Conservation (phyloP, 805 yeast species). For the Metschnikowia anglica region DNA sequence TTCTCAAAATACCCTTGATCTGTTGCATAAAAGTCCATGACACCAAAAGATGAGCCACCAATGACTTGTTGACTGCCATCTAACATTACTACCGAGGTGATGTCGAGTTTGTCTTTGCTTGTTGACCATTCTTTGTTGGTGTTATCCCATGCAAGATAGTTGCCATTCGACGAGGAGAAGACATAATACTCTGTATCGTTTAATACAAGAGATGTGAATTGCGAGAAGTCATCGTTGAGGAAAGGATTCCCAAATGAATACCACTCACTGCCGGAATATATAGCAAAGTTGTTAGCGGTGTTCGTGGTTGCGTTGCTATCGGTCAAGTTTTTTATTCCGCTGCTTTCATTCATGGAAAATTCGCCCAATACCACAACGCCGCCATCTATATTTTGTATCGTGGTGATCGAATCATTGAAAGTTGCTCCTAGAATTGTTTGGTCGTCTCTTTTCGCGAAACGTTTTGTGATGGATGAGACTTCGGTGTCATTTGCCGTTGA, state of each 20-base stretch:
- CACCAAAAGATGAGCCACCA: constrained; percentile 34
- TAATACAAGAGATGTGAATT: constrained; percentile 37
- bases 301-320: constrained; percentile 26
- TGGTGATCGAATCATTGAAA: constrained; percentile 32
- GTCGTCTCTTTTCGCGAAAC: constrained; percentile 20
- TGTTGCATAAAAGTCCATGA: constrained; percentile 30
- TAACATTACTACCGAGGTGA: constrained; percentile 28
- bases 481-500: constrained; percentile 32
- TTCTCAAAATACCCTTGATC: constrained; percentile 30
- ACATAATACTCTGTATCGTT: constrained; percentile 42
- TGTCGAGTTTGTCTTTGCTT: constrained; percentile 26
- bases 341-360: constrained; percentile 26
- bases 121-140: constrained; percentile 36
- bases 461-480: constrained; percentile 11
- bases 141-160: constrained; percentile 43
- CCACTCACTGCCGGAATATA: constrained; percentile 42
- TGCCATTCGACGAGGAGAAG: constrained; percentile 29
- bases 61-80: constrained; percentile 31
- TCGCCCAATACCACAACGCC: constrained; percentile 33
- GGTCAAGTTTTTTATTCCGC: constrained; percentile 29
- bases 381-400: constrained; percentile 21
- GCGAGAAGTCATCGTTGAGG: constrained; percentile 24
- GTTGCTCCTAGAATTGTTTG: constrained; percentile 27
- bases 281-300: constrained; percentile 36
- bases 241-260: constrained; percentile 40